Evolutionary conservation across 495 filamentous ascomycete genomes (phyloP), one percentile per base, ranked within the genome.

Genomic region (Lasiosphaeria miniovina): DNA sequence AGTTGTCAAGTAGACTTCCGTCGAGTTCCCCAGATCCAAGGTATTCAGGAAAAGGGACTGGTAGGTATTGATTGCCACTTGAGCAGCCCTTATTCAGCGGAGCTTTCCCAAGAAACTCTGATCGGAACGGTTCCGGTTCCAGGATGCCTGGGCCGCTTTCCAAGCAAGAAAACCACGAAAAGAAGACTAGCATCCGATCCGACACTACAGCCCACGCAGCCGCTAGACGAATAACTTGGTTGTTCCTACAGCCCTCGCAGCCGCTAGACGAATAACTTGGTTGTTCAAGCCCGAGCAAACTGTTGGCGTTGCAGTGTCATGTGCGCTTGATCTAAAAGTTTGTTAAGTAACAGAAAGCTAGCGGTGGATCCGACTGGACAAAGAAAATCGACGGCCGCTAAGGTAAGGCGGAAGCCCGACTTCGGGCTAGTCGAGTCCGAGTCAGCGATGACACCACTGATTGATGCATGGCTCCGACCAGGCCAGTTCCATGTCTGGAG

Each of bases 271-370:
- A 34, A n/a, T 9, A 31, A 38, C 6, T 4, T 54, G n/a, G 34
- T 5, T 33, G 34, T 24, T 31, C n/a, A 36, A 36, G 15, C 34
- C 14, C 4, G 33, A 54, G 51, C 15, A 51, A 61, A 17, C 50
- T 55, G 58, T 15, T 53, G 58, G 49, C 31, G 35, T 17, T 33
- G 49, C 41, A 32, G 11, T 53, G 68, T 72, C 69, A 72, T 65
- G 68, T 60, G 69, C 40, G 33, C 54, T 51, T 43, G 54, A 60
- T 59, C 54, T 56, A 31, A 10, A 56, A 57, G 54, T 60, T 32
- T 64, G 61, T 70, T 70, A 67, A 59, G 12, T 70, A 66, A 72
- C 43, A 72, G 64, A 69, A 72, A 67, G 68, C 56, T 53, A 58
- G 66, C 61, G 60, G 66, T 60, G 54, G 63, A 59, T 56, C 60